phyloP scores from a whole-genome alignment of 228 moss, liverwort and hornwort species.

The Sphagnum magellanicum region DNA sequence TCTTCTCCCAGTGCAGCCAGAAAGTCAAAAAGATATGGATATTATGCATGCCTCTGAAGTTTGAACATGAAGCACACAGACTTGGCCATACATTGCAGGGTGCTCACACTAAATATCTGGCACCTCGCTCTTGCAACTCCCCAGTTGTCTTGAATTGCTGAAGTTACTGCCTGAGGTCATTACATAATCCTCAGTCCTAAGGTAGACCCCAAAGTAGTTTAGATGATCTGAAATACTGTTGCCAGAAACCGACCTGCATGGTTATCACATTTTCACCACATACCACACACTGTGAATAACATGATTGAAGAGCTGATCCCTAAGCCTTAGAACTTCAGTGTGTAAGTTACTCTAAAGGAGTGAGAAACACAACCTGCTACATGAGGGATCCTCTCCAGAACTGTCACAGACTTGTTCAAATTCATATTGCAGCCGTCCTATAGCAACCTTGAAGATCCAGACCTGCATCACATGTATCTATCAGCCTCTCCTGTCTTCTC shows the following conservation, averaged over 20 bases:
- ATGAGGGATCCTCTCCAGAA: slow-evolving; percentile 46
- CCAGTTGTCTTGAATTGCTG: slow-evolving; percentile 12
- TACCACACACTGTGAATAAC: background rate
- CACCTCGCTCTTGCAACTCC: slow-evolving; percentile 19
- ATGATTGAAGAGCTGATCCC: background rate
- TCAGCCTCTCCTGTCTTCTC: background rate
- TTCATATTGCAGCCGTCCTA: slow-evolving; percentile 28
- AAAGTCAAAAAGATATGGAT: too few relatives aligned
- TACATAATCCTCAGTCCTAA: slow-evolving; percentile 43
- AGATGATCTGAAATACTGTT: slow-evolving; percentile 81
- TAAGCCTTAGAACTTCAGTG: background rate
- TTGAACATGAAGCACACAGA: too few relatives aligned
- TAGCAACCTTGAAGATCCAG: slow-evolving; percentile 41
- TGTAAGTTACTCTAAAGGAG: background rate
- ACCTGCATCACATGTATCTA: slow-evolving; percentile 6
- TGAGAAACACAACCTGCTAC: slow-evolving; percentile 20
- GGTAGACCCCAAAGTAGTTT: slow-evolving; percentile 58
- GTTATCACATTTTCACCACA: background rate
- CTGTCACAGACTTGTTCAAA: slow-evolving; percentile 47
- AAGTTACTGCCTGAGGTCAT: slow-evolving; percentile 14
- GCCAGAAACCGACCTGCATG: slow-evolving; percentile 69
- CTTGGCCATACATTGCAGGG: slow-evolving; percentile 5
- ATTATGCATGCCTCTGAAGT: too few relatives aligned
- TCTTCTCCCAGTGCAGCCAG: too few relatives aligned
- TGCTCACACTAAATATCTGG: slow-evolving; percentile 6